Percentiles rank a stretch among this genome's conserved stretches.
These are phyloP conservation scores for Hypoxylon sp. DNA, from an alignment of 2,329 filamentous ascomycete genomes.

Conservation along the genomic window DNA sequence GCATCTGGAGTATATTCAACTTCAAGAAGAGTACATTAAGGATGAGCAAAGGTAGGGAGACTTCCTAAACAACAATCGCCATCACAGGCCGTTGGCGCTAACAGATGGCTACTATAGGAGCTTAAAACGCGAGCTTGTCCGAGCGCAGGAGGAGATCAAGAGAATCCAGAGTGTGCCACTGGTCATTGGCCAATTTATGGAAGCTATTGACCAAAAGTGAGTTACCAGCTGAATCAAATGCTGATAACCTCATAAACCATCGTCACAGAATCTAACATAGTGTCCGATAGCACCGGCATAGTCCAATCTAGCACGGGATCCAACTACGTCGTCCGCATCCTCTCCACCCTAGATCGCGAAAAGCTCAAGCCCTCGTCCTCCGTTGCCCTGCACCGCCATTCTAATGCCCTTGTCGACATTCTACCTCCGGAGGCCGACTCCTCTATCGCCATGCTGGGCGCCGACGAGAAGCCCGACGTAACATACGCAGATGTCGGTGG, in stretches of 20 bases:
- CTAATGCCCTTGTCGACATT: conserved; percentile 98
- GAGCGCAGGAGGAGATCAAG: conserved; percentile 99
- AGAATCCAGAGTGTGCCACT: conserved; percentile 98
- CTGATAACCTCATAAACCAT: conserved; percentile 20
- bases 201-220: conserved; percentile 99
- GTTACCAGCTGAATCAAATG: conserved; percentile 50
- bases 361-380: conserved; percentile 98
- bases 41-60: conserved; percentile 88
- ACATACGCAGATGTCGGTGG: conserved; percentile 98
- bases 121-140: conserved; percentile 95
- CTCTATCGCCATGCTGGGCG: conserved; percentile 97
- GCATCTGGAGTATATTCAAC: conserved; percentile 97
- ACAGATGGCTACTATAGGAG: conserved; percentile 70
- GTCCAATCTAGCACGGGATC: conserved; percentile 98
- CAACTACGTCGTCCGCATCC: conserved; percentile 98
- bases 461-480: conserved; percentile 97
- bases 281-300: conserved; percentile 83
- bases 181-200: conserved; percentile 99
- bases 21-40: conserved; percentile 99
- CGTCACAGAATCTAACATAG: conserved; percentile 18
- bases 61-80: conserved; percentile 26
- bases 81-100: conserved; percentile 21
- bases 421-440: conserved; percentile 98
- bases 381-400: conserved; percentile 97
- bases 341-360: conserved; percentile 98